These are phyloP conservation scores for Niveomyces coronatus DNA, from an alignment of 2,329 filamentous ascomycete genomes.

Conservation along the genomic window DNA sequence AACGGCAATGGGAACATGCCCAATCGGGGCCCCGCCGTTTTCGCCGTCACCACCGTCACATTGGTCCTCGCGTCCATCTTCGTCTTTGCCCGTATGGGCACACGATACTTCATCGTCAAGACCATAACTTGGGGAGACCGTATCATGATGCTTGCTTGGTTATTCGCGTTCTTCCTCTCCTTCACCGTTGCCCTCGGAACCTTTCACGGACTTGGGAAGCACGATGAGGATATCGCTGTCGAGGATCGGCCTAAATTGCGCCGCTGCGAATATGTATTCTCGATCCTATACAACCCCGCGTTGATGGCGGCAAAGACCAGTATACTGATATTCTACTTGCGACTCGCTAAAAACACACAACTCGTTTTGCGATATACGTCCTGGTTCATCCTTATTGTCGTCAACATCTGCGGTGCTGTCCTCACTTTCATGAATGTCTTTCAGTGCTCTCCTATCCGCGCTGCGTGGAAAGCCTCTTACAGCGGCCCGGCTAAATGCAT, in stretches of 20 bases:
- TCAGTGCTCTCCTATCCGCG: slow-evolving; percentile 67
- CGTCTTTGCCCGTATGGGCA: slow-evolving; percentile 63
- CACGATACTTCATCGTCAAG: slow-evolving; percentile 62
- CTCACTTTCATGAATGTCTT: slow-evolving; percentile 82
- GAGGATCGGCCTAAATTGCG: slow-evolving; percentile 43
- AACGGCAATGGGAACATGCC: slow-evolving; percentile 22
- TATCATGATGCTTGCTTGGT: slow-evolving; percentile 71
- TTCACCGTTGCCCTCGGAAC: slow-evolving; percentile 57
- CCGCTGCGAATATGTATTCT: slow-evolving; percentile 52
- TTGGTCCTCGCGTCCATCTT: slow-evolving; percentile 63
- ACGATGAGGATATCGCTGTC: slow-evolving; percentile 48
- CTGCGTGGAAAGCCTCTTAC: slow-evolving; percentile 47
- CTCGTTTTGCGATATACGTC: slow-evolving; percentile 70
- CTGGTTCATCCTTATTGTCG: slow-evolving; percentile 65
- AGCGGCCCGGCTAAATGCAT: slow-evolving; percentile 35
- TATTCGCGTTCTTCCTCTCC: slow-evolving; percentile 56
- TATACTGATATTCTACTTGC: slow-evolving; percentile 84
- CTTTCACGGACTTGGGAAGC: slow-evolving; percentile 55
- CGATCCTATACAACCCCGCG: slow-evolving; percentile 65
- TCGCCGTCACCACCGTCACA: slow-evolving; percentile 60
- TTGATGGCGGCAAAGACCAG: slow-evolving; percentile 88
- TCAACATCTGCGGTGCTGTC: slow-evolving; percentile 68
- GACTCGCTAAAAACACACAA: slow-evolving; percentile 67
- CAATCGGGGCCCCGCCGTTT: slow-evolving; percentile 49
- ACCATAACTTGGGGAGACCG: slow-evolving; percentile 68